Conservation (phyloP, 2,329 filamentous ascomycete species). For the Chrysosporium queenslandicum region DNA sequence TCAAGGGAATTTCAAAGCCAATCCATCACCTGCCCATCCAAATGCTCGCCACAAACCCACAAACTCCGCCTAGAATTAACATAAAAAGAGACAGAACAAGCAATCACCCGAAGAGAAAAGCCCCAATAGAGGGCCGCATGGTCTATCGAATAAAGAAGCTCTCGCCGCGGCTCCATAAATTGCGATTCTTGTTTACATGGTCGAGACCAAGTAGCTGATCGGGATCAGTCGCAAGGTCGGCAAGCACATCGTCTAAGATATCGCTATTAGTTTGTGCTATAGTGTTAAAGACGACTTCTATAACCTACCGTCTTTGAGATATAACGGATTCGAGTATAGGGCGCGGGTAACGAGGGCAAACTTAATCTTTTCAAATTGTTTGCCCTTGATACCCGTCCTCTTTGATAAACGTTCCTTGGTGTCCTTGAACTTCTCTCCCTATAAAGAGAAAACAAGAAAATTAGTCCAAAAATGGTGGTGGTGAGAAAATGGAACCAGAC, state of each 20-base stretch:
- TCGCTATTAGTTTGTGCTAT: not conserved
- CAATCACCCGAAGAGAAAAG: not conserved
- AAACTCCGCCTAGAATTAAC: not conserved
- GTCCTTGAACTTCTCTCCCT: constrained; percentile 79
- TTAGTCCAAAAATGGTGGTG: too few species aligned
- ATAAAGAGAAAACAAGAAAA: constrained; percentile 7
- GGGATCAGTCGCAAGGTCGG: constrained; percentile 60
- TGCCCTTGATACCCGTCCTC: constrained; percentile 88
- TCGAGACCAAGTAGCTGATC: constrained; percentile 63
- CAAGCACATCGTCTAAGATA: constrained; percentile 37
- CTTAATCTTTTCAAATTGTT: constrained; percentile 97
- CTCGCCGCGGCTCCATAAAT: constrained; percentile 51
- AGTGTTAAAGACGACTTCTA: not conserved
- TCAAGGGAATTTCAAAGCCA: not conserved
- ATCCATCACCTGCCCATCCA: constrained; percentile 6
- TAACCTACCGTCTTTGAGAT: constrained; percentile 73
- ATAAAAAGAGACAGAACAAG: not conserved
- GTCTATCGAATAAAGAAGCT: constrained; percentile 53
- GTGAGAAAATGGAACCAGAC: constrained; percentile 37
- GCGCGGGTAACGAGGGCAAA: constrained; percentile 68
- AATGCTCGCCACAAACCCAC: not conserved
- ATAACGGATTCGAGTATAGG: constrained; percentile 66
- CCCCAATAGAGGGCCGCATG: not conserved
- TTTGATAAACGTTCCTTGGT: constrained; percentile 92
- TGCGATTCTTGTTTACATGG: constrained; percentile 52